Percentiles rank a stretch among this genome's conserved stretches.
Conservation (phyloP, 768 basidiomycete species). For the Brasilioporus rufonigricans region DNA sequence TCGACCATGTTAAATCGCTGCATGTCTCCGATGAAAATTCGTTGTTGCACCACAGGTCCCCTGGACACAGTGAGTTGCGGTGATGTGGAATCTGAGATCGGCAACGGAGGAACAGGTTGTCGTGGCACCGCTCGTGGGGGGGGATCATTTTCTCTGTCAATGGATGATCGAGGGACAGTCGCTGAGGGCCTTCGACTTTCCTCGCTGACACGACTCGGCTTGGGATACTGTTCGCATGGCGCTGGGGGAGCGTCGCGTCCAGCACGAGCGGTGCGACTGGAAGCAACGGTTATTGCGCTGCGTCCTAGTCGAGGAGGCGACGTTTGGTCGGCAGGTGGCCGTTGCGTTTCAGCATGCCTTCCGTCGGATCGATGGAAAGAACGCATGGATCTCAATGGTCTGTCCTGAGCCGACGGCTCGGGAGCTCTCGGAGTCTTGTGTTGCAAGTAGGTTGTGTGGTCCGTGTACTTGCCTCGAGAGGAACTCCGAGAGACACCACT, state of each 20-base stretch:
- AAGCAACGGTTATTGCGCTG: slow-evolving; percentile 32
- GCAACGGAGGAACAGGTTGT: slow-evolving; percentile 40
- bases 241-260: slow-evolving; percentile 16
- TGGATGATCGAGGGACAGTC: slow-evolving; percentile 18
- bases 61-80: slow-evolving; percentile 25
- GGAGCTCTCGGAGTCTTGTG: slow-evolving; percentile 22
- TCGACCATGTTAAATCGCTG: slow-evolving; percentile 76
- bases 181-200: slow-evolving; percentile 24
- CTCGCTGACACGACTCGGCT: slow-evolving; percentile 26
- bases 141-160: slow-evolving; percentile 23
- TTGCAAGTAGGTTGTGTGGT: slow-evolving; percentile 15
- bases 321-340: slow-evolving; percentile 31
- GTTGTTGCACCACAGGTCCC: slow-evolving; percentile 51
- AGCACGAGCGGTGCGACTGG: slow-evolving; percentile 12
- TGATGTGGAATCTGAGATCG: slow-evolving; percentile 34
- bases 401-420: slow-evolving; percentile 20
- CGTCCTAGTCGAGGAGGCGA: slow-evolving; percentile 34
- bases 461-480: slow-evolving; percentile 18
- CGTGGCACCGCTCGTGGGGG: slow-evolving; percentile 27
- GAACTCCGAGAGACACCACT: slow-evolving; percentile 21
- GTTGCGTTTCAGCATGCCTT: slow-evolving; percentile 34
- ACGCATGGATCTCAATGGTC: slow-evolving; percentile 45
- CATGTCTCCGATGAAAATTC: slow-evolving; percentile 75
- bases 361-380: slow-evolving; percentile 59
- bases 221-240: slow-evolving; percentile 18